Base-by-base conservation (phyloP, 495 filamentous ascomycete species). In the Pseudevernia furfuracea region DNA sequence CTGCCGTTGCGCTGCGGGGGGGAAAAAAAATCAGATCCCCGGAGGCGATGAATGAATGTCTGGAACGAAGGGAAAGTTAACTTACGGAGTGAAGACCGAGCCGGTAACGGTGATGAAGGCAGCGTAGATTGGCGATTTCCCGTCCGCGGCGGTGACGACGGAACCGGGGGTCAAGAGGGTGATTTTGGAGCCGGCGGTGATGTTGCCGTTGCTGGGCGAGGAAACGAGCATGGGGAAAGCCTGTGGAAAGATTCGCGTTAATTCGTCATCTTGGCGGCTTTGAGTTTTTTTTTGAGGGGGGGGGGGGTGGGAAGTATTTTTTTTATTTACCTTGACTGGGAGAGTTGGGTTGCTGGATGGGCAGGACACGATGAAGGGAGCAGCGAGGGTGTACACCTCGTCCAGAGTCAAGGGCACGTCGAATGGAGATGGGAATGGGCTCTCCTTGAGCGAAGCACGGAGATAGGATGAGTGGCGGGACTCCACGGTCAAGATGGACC, bases 401-500 rank as follows among this genome's bases (percentile, higher is more conserved):
- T 86, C 77, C 67, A 83, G 77, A 58, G 73, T 72, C 21, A 87
- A 76, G 9, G 84, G 83, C 6, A 75, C 76, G 44, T 86, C 85
- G 70, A 86, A 85, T 2, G 83, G 72, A 56, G 82, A 77, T 8
- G 84, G 74, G 62, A 82, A 82, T 7, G 85, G 82, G 23, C 70
- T 70, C 57, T 82, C 70, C 12, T 75, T 71, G 12, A 80, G 74
- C 7, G 78, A 72, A 46, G 75, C 75, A 57, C 85, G 84, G 59
- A 87, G 76, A 71, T 81, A 83, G 10, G 84, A 74, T 37, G 76
- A 81, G 74, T 87, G 86, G 7, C 85, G 80, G 43, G 83, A 78
- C 67, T 88, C 86, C 28, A 85, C 76, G 52, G 85, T 84, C 37
- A 86, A 72, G 68, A 88, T 88, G 46, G 79, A 80, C 34, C 79